Evolutionary conservation across 352 stramenopile species (phyloP), one percentile per base, ranked within the genome.

Genomic region (Blastocystis sp.): DNA sequence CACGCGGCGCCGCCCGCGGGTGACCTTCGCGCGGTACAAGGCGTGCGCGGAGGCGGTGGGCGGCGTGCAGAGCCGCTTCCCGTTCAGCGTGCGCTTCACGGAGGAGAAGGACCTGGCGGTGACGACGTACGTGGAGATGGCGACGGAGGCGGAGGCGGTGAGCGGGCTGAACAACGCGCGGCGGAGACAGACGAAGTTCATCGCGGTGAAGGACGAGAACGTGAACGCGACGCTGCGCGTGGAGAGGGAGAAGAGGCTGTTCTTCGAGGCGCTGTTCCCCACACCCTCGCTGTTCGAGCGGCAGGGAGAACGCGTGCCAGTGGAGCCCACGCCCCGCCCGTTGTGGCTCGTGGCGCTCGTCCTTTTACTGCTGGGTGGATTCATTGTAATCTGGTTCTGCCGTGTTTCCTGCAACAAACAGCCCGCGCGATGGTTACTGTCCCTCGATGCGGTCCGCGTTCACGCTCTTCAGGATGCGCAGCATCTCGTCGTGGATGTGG

Each of bases 121-220:
- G 67, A 96, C 94, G 61, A 98, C 97, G 91, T 92, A 98, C 90
- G 98, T 98, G 95, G 90, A 98, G 34, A 94, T 91, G 62, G 94
- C 98, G 82, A 93, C 97, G 89, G 95, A 93, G 87, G 91, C 92
- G 19, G 93, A 93, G 62, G 95, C 94, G 56, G 23, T 62, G 91
- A 93, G 93, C 77, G 93, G 97, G 91, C 94, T 98, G 90, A 92
- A 98, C 86, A 93, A 92, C 80, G 95, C 96, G 67, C 93, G 95
- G 56, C 93, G 92, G 65, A 91, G 93, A 10, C 93, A 94, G 38
- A 94, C 93, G 67, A 98, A 98, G 91, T 98, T 98, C 86, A 93
- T 98, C 34, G 98, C 95, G 89, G 94, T 98, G 88, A 98, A 98
- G 89, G 95, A 98, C 91, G 93, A 98, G 90, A 96, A 98, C 92